Evolutionary conservation across 2,329 filamentous ascomycete genomes (phyloP).

Genomic region (Colletotrichum viniferum): DNA sequence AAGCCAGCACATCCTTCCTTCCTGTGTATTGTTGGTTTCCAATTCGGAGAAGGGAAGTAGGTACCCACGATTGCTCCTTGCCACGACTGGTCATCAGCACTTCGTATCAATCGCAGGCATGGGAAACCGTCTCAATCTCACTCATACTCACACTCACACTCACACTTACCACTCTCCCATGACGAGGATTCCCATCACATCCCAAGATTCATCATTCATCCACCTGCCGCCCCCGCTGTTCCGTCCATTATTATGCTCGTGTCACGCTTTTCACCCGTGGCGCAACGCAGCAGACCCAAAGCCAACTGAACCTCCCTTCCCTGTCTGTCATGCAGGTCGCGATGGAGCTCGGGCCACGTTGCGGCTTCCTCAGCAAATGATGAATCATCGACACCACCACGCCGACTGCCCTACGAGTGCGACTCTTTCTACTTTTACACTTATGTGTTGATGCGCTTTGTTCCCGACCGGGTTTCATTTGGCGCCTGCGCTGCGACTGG

Average conservation of each 20-base stretch:
- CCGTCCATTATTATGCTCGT: not conserved
- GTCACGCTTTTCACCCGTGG: not conserved
- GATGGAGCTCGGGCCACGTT: not conserved
- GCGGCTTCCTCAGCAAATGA: not conserved
- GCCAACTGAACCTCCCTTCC: not conserved
- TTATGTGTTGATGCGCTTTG: not conserved
- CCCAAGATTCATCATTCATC: not conserved
- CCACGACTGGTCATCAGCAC: not conserved
- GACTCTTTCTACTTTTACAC: not conserved
- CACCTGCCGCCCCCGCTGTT: not conserved
- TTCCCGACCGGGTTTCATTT: not conserved
- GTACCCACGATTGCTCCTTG: not conserved
- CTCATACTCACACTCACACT: not conserved
- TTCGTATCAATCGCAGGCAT: not conserved
- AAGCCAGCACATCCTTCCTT: not conserved
- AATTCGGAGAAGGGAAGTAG: not conserved
- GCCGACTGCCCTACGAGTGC: not conserved
- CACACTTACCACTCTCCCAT: not conserved
- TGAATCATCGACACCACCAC: constrained; percentile 16
- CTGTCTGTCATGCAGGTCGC: constrained; percentile 12
- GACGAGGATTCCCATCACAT: not conserved
- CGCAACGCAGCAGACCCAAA: not conserved
- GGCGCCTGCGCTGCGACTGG: not conserved
- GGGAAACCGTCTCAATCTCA: not conserved
- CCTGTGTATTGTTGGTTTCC: not conserved